Percentiles rank a stretch among this genome's conserved stretches.
These are phyloP conservation scores for Hygrophorus pudorinus DNA, from an alignment of 768 basidiomycete genomes.

Conservation along the genomic window DNA sequence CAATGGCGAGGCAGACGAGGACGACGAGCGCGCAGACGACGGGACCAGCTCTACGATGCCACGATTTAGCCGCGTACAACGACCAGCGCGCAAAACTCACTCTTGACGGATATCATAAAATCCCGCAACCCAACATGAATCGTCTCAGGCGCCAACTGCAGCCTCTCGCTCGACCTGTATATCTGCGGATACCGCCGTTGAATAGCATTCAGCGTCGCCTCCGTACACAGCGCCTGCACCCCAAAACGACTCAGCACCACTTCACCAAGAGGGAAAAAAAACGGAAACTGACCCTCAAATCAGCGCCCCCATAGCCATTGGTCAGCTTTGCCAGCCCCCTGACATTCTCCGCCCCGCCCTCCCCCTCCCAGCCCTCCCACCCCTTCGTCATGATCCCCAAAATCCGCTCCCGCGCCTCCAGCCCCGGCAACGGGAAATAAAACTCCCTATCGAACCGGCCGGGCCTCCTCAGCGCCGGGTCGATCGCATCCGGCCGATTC, in stretches of 20 bases:
- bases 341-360: constrained; percentile 13
- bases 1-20: constrained; percentile 77
- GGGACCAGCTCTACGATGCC: constrained; percentile 70
- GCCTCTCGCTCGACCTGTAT: constrained; percentile 82
- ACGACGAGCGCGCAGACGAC: constrained; percentile 85
- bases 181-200: constrained; percentile 96
- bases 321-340: constrained; percentile 76
- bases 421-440: constrained; percentile 85
- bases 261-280: constrained; percentile 3
- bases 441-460: constrained; percentile 97
- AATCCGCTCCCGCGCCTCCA: constrained; percentile 82
- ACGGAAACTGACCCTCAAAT: constrained; percentile 63
- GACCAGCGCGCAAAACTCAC: constrained; percentile 28
- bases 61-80: constrained; percentile 4
- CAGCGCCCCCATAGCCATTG: constrained; percentile 97
- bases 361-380: constrained; percentile 76
- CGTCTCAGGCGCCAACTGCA: constrained; percentile 75
- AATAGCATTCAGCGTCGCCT: constrained; percentile 92
- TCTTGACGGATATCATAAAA: constrained; percentile 96
- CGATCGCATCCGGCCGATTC: constrained; percentile 95
- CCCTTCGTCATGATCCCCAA: constrained; percentile 80
- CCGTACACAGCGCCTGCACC: constrained; percentile 82
- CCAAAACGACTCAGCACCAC: constrained; percentile 6
- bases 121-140: constrained; percentile 81
- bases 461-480: constrained; percentile 88